Conservation (phyloP, 176 grass and related monocot species). For the Tillandsia leiboldiana region DNA sequence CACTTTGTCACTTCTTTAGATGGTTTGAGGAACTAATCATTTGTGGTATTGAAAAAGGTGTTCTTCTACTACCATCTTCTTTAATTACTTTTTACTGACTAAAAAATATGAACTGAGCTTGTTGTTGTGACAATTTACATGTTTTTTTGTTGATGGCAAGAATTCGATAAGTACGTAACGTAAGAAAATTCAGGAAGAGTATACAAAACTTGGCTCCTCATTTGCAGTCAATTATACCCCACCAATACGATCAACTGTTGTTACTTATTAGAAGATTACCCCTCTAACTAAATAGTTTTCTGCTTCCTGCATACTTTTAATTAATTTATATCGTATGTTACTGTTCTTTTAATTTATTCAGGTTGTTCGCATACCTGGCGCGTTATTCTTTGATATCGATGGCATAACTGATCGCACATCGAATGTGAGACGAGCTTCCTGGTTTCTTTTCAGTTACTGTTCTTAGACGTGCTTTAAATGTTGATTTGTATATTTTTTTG, state of each 20-base stretch:
- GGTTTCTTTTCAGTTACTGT: background rate
- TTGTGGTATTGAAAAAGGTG: background rate
- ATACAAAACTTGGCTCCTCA: too few species aligned
- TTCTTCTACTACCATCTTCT: background rate
- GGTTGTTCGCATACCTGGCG: slow-evolving; percentile 62
- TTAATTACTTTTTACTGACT: too few species aligned
- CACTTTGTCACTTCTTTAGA: background rate
- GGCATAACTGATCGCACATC: slow-evolving; percentile 45
- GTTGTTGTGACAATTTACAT: too few species aligned
- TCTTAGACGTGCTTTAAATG: background rate
- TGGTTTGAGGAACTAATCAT: too few species aligned
- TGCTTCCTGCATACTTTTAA: slow-evolving; percentile 11
- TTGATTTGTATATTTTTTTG: background rate
- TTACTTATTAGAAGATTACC: too few species aligned
- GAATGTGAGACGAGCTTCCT: slow-evolving; percentile 47
- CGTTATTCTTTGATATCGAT: slow-evolving; percentile 81
- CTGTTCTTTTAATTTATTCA: slow-evolving; percentile 23
- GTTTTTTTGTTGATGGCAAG: too few species aligned
- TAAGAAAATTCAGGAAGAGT: too few species aligned
- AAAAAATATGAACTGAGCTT: too few species aligned
- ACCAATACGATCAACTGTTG: too few species aligned
- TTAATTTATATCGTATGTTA: slow-evolving; percentile 23
- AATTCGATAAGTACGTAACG: too few species aligned
- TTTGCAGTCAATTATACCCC: too few species aligned
- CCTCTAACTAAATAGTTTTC: background rate